Evolutionary conservation across 2,329 filamentous ascomycete species (phyloP).

Genomic region (Colletotrichum filicis): DNA sequence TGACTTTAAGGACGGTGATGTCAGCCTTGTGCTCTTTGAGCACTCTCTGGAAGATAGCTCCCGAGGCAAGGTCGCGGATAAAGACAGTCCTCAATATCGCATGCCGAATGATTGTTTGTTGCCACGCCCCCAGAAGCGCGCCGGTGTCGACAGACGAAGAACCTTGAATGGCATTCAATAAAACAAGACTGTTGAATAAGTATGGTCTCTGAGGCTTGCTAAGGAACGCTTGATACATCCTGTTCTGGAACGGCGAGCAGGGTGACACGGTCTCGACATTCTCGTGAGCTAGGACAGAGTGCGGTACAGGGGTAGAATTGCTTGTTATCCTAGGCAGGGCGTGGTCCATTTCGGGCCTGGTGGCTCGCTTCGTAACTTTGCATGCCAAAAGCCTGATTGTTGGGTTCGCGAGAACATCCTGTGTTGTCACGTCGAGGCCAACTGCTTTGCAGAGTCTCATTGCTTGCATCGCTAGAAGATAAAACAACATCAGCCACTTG

Average conservation of each 20-base stretch:
- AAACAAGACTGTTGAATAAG: slow-evolving; percentile 57
- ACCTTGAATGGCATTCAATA: not conserved
- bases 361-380: not conserved
- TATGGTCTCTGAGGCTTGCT: slow-evolving; percentile 6
- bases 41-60: slow-evolving; percentile 43
- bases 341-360: not conserved
- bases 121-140: slow-evolving; percentile 61
- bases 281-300: not conserved
- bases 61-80: slow-evolving; percentile 48
- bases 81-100: slow-evolving; percentile 76
- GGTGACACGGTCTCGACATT: slow-evolving; percentile 45
- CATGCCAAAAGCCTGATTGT: not conserved
- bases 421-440: slow-evolving; percentile 62
- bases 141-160: slow-evolving; percentile 46
- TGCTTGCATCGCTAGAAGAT: slow-evolving; percentile 52
- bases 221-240: slow-evolving; percentile 57
- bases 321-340: not conserved
- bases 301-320: not conserved
- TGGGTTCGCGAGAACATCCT: slow-evolving; percentile 22
- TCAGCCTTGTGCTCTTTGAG: slow-evolving; percentile 45
- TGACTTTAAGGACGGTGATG: not conserved
- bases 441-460: slow-evolving; percentile 61
- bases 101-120: slow-evolving; percentile 66
- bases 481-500: not conserved
- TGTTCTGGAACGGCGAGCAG: slow-evolving; percentile 64